These are phyloP conservation scores for Ganoderma boninense DNA, from an alignment of 1,284 basidiomycete species.

Conservation along the genomic window DNA sequence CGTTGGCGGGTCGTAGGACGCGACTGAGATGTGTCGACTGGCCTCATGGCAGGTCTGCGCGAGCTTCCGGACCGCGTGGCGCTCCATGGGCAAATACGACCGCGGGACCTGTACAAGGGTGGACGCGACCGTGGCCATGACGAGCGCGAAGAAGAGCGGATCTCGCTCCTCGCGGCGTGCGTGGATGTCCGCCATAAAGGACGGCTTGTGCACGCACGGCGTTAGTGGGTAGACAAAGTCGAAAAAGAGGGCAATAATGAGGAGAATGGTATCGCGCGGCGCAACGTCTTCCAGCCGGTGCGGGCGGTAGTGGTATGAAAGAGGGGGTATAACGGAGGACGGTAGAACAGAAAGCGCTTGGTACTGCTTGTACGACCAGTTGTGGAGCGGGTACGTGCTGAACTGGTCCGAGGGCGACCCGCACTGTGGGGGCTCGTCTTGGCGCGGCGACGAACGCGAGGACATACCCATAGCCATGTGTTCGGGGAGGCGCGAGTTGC, in stretches of 20 bases:
- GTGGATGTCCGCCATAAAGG: constrained; percentile 86
- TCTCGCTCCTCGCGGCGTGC: constrained; percentile 80
- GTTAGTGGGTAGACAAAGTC: constrained; percentile 90
- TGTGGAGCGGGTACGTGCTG: constrained; percentile 70
- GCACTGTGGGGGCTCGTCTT: constrained; percentile 54
- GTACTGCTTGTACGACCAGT: constrained; percentile 77
- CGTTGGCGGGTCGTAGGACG: constrained; percentile 83
- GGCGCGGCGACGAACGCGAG: constrained; percentile 35
- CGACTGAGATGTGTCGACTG: constrained; percentile 79
- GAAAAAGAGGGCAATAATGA: constrained; percentile 86
- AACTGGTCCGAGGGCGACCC: constrained; percentile 58
- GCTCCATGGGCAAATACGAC: constrained; percentile 84
- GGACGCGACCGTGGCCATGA: constrained; percentile 85
- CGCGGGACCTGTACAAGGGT: constrained; percentile 86
- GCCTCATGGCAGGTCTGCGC: constrained; percentile 84
- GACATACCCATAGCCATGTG: constrained; percentile 27
- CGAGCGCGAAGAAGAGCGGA: constrained; percentile 87
- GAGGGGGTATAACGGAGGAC: constrained; percentile 66
- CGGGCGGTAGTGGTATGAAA: constrained; percentile 74
- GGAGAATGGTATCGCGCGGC: constrained; percentile 76
- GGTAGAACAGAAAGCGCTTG: constrained; percentile 57
- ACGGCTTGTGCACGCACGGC: constrained; percentile 84
- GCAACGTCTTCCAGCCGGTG: constrained; percentile 79
- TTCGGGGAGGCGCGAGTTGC: constrained; percentile 33
- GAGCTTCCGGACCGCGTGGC: constrained; percentile 77